Conservation (phyloP, 495 filamentous ascomycete genomes). For the Podospora tetraspora region DNA sequence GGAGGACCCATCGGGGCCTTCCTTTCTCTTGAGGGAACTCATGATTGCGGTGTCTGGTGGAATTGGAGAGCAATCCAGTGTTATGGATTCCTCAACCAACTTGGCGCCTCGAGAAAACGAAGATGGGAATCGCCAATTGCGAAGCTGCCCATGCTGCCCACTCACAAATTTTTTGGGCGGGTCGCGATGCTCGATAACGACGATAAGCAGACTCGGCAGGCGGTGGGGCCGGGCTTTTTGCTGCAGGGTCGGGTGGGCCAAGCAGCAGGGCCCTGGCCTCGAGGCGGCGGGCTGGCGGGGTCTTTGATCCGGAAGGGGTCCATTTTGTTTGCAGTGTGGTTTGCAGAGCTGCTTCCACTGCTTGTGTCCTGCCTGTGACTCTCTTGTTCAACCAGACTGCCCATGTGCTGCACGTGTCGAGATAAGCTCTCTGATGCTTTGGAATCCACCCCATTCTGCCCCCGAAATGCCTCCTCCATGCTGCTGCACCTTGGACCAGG, state of each 20-base stretch:
- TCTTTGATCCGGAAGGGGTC: neutral
- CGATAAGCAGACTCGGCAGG: slow-evolving; percentile 22
- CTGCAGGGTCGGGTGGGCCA: too few relatives aligned
- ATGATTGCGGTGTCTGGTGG: slow-evolving; percentile 24
- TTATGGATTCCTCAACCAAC: slow-evolving; percentile 13
- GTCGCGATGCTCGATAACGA: slow-evolving; percentile 22
- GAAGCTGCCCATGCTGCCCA: slow-evolving; percentile 7
- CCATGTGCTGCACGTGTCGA: neutral
- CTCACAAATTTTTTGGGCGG: slow-evolving; percentile 31
- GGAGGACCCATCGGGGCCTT: slow-evolving; percentile 39
- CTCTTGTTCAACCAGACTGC: neutral
- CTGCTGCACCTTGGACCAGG: neutral
- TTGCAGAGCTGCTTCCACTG: neutral
- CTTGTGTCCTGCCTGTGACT: neutral
- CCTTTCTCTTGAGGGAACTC: slow-evolving; percentile 46
- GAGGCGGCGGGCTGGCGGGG: too few relatives aligned
- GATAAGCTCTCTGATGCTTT: neutral
- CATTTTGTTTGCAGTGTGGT: neutral
- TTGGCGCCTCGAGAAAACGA: slow-evolving; percentile 14
- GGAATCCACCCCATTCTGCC: neutral
- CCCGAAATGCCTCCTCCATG: neutral
- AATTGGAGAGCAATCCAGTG: slow-evolving; percentile 20
- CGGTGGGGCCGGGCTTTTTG: too few relatives aligned
- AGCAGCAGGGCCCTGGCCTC: too few relatives aligned
- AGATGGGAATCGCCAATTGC: slow-evolving; percentile 1